Base-by-base conservation (phyloP, 2,329 filamentous ascomycete genomes). In the Cucurbitaria berberidis region DNA sequence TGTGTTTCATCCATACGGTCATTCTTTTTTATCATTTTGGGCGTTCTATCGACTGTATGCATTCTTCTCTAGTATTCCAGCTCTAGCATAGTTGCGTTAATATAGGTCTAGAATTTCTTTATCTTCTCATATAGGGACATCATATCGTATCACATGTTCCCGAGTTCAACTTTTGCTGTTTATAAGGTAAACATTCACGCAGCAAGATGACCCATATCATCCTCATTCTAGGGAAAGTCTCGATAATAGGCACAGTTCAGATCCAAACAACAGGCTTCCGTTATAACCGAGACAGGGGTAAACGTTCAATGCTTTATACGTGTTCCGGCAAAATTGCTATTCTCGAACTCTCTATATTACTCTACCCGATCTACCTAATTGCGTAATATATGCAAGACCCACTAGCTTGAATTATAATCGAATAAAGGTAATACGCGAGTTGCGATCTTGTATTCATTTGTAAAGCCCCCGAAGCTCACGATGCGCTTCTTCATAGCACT, bases 401-500 rank as follows among this genome's bases (percentile, higher is more conserved):
- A 9, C 41, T 34, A 34, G 30, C 30, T 13, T 13, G 15, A 11
- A 30, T 11, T 3, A 3, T 30, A 8, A 10, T 11, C 29, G 8
- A 6, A 11, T 13, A 34, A 34, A 34, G 13, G 13, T 16, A 34
- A 34, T 15, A 3, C 15, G 2, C 11, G 16, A 16, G 3, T 16
- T 15, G 15, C 30, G 30, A 34, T 34, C 4, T 34, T 22, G 19
- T 9, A 45, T 6, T n/a, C 24, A 7, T 16, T 3, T 26, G 15
- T 22, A 35, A 15, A 45, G 11, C 3, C 8, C 16, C 19, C n/a
- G 22, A n/a, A 9, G 13, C 26, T 30, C 29, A 44, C n/a, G 22
- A 53, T 48, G 41, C 32, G 34, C 16, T 8, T 45, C 27, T 32
- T 41, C 10, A 3, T 39, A 29, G 21, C 48, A 29, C 45, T 50